These are phyloP conservation scores for Xylariaceae sp. DNA, from an alignment of 2,329 filamentous ascomycete species.

Conservation along the genomic window DNA sequence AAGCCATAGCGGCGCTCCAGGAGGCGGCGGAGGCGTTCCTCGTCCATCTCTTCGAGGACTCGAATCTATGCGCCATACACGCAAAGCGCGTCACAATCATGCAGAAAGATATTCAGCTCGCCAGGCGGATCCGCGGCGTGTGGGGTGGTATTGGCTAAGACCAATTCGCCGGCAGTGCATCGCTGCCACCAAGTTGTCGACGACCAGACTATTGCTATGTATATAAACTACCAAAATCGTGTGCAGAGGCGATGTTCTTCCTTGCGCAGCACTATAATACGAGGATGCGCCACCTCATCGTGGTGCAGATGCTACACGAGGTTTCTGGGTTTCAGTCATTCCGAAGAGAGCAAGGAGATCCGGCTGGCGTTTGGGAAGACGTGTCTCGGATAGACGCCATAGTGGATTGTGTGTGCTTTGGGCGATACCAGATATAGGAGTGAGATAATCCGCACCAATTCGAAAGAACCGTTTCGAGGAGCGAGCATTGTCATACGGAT, in stretches of 20 bases:
- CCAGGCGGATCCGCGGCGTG: slow-evolving; percentile 70
- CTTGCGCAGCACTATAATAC: not conserved
- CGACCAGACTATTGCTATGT: not conserved
- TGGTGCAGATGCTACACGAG: slow-evolving; percentile 2
- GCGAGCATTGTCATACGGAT: not conserved
- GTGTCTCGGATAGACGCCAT: slow-evolving; percentile 2
- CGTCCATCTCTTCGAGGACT: slow-evolving; percentile 93
- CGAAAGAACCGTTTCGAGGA: not conserved
- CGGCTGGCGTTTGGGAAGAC: slow-evolving; percentile 12
- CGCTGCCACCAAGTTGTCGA: not conserved
- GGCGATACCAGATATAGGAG: slow-evolving; percentile 16
- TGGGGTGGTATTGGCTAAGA: slow-evolving; percentile 63
- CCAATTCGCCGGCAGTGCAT: not conserved
- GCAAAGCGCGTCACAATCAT: slow-evolving; percentile 96
- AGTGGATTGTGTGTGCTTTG: slow-evolving; percentile 6
- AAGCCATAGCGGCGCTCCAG: slow-evolving; percentile 87
- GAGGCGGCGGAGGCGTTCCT: slow-evolving; percentile 96
- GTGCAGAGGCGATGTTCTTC: not conserved
- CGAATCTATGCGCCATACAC: slow-evolving; percentile 93
- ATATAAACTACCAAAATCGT: slow-evolving; percentile 1
- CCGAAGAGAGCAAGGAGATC: not conserved
- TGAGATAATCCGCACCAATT: slow-evolving; percentile 6
- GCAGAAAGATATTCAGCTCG: slow-evolving; percentile 97
- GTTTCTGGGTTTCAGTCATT: not conserved
- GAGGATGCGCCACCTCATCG: not conserved